Percentiles rank a stretch among this genome's conserved stretches.
Conservation (phyloP, 805 yeast species). For the Myxozyma sirexii region DNA sequence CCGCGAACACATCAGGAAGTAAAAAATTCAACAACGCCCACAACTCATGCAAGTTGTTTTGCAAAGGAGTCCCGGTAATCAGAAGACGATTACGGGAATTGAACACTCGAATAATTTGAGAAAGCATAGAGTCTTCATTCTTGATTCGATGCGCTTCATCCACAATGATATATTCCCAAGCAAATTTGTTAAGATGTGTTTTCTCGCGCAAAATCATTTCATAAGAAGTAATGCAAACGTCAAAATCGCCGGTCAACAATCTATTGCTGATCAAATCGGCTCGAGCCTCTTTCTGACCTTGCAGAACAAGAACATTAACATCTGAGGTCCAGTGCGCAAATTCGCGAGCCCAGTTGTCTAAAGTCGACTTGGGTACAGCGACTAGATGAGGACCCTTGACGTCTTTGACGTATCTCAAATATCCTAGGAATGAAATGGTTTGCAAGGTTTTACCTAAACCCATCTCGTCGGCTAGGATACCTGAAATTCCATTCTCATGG, state of each 20-base stretch:
- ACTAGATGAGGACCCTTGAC: slow-evolving; percentile 89
- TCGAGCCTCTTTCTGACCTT: slow-evolving; percentile 88
- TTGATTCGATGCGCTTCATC: slow-evolving; percentile 93
- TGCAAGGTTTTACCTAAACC: slow-evolving; percentile 96
- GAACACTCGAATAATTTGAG: slow-evolving; percentile 88
- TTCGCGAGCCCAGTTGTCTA: slow-evolving; percentile 96
- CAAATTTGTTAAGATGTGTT: slow-evolving; percentile 71
- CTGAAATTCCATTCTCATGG: slow-evolving; percentile 85
- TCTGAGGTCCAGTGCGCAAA: slow-evolving; percentile 96
- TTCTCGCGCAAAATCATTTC: slow-evolving; percentile 94
- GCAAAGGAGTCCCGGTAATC: slow-evolving; percentile 95
- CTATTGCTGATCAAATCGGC: slow-evolving; percentile 54
- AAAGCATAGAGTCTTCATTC: slow-evolving; percentile 87
- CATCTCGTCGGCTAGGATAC: slow-evolving; percentile 97
- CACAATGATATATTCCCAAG: slow-evolving; percentile 91
- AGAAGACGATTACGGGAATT: slow-evolving; percentile 81
- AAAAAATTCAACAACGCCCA: slow-evolving; percentile 94
- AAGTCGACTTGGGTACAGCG: slow-evolving; percentile 92
- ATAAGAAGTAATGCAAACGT: slow-evolving; percentile 86
- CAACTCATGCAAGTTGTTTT: slow-evolving; percentile 89
- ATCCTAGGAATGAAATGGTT: slow-evolving; percentile 89
- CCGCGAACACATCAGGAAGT: slow-evolving; percentile 93
- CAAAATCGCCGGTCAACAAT: slow-evolving; percentile 75
- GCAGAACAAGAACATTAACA: slow-evolving; percentile 79
- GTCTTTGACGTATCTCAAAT: slow-evolving; percentile 72